Evolutionary conservation across 192 early-diverging fungal genomes (phyloP).

Genomic region (Gigaspora rosea): DNA sequence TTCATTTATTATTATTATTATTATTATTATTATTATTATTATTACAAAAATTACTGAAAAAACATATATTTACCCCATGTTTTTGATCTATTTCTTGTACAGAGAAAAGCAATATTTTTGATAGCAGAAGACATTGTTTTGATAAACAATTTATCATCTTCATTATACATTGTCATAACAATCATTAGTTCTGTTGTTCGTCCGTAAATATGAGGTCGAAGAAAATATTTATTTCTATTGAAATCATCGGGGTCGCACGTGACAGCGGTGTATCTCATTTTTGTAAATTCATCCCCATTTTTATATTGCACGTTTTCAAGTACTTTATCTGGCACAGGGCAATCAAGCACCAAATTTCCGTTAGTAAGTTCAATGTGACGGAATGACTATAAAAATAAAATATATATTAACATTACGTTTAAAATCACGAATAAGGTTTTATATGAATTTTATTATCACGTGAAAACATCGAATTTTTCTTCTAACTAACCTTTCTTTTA

Average conservation of each 20-base stretch:
- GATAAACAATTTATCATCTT: constrained; percentile 89
- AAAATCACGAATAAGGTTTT: too few species aligned
- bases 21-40: too few species aligned
- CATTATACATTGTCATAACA: constrained; percentile 92
- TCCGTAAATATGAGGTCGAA: constrained; percentile 68
- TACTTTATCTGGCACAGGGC: constrained; percentile 57
- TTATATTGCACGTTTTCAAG: constrained; percentile 50
- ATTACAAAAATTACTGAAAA: too few species aligned
- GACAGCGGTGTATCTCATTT: constrained; percentile 72
- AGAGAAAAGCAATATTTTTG: constrained; percentile 91
- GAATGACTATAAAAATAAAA: background rate
- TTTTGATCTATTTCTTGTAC: constrained; percentile 65
- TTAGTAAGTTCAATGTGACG: constrained; percentile 53
- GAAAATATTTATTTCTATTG: constrained; percentile 58
- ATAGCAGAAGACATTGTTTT: constrained; percentile 86
- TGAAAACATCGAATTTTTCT: too few species aligned
- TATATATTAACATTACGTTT: too few species aligned
- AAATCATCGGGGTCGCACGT: constrained; percentile 72
- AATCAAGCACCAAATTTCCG: constrained; percentile 70
- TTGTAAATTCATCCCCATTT: constrained; percentile 61
- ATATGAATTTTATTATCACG: too few species aligned
- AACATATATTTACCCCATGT: constrained; percentile 61
- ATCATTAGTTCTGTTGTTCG: constrained; percentile 87
- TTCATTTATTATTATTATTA: too few species aligned
- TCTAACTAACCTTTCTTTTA: too few species aligned